phyloP scores from a whole-genome alignment of 176 grass and related monocot species.

The Saccharum officinarum region DNA sequence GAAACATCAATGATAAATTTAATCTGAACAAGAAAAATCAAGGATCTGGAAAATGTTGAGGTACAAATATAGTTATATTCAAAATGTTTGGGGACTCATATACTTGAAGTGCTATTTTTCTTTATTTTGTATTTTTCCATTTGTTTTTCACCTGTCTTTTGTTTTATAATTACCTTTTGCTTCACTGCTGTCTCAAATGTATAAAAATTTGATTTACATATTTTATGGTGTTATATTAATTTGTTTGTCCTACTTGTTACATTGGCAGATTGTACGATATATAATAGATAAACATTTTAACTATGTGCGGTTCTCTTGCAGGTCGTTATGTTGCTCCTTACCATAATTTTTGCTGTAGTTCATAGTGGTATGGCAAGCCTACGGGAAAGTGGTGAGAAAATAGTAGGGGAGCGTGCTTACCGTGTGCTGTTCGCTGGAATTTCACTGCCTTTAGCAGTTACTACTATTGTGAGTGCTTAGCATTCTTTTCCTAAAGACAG shows the following conservation, averaged over 20 bases:
- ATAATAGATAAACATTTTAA: conserved; percentile 1
- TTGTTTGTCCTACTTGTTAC: background rate
- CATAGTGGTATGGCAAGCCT: conserved; percentile 96
- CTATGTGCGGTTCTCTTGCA: conserved; percentile 20
- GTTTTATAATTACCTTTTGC: background rate
- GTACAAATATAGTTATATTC: background rate
- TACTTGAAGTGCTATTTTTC: background rate
- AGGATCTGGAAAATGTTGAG: background rate
- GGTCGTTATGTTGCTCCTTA: conserved; percentile 76
- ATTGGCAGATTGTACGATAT: conserved; percentile 5
- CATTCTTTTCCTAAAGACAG: conserved; percentile 1
- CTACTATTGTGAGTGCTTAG: conserved; percentile 71
- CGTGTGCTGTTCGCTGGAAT: conserved; percentile 89
- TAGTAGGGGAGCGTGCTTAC: conserved; percentile 80
- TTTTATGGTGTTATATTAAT: background rate
- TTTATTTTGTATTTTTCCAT: background rate
- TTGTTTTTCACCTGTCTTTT: background rate
- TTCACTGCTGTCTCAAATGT: background rate
- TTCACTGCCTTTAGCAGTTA: conserved; percentile 84
- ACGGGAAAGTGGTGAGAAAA: conserved; percentile 77
- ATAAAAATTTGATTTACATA: background rate
- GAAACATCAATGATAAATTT: background rate
- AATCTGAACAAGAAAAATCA: background rate
- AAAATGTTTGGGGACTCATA: background rate
- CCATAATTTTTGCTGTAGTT: conserved; percentile 73